Evolutionary conservation across 352 stramenopile genomes (phyloP).

Genomic region (Pythium aphanidermatum): DNA sequence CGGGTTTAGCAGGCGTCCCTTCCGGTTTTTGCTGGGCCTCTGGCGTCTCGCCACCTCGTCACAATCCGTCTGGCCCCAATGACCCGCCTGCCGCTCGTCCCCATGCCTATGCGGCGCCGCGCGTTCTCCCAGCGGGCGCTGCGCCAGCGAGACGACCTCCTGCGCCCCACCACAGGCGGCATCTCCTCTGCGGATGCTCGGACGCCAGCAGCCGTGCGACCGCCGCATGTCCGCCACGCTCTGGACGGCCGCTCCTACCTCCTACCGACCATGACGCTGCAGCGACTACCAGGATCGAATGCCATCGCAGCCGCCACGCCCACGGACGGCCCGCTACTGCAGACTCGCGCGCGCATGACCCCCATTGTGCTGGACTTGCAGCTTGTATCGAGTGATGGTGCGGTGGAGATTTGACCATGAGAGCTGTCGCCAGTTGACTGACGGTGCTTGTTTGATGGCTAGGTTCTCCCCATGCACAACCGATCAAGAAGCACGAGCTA

Average conservation of each 20-base stretch:
- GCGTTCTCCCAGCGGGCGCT: conserved; percentile 61
- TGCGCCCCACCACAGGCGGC: conserved; percentile 22
- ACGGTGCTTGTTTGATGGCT: background rate
- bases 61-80: too few species aligned
- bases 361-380: conserved; percentile 68
- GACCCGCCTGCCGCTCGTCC: conserved; percentile 2
- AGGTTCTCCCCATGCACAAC: conserved; percentile 69
- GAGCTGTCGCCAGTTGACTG: background rate
- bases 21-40: too few species aligned
- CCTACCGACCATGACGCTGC: conserved; percentile 59
- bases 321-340: conserved; percentile 31
- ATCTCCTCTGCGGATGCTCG: conserved; percentile 21
- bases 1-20: conserved; percentile 5
- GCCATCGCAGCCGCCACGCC: conserved; percentile 15
- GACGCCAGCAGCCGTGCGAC: background rate
- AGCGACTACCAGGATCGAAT: conserved; percentile 18
- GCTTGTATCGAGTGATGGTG: conserved; percentile 69
- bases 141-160: conserved; percentile 33
- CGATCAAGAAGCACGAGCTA: conserved; percentile 74
- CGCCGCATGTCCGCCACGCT: conserved; percentile 27
- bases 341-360: conserved; percentile 37
- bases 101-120: conserved; percentile 16
- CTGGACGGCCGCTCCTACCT: conserved; percentile 67
- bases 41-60: too few species aligned
- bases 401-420: too few species aligned